Evolutionary conservation across 345 rosid genomes (phyloP), one percentile per base, ranked within the genome.

Genomic region (Erodium maritimum): DNA sequence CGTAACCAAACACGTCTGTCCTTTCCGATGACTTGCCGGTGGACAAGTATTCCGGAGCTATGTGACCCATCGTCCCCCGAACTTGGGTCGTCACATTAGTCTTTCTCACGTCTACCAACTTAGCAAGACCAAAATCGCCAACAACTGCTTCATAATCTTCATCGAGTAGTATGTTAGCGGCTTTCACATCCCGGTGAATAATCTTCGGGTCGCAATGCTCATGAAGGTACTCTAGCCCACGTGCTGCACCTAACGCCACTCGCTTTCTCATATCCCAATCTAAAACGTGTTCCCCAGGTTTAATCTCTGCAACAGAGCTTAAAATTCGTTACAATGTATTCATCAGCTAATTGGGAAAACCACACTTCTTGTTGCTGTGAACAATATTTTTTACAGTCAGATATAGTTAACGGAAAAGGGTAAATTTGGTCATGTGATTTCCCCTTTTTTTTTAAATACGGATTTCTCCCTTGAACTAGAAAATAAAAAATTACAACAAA

Each of bases 181-280:
- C 99, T 64, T 93, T 93, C 59, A 93, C 99, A 50, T 93, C 96
- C 9, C 99, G 81, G 73, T 93, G 99, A 61, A 89, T 93, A 57
- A 91, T 91, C 77, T 91, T 91, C 14, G 98, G 98, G 61, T 84
- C 88, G 79, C 98, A 91, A 21, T 91, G 96, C 34, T 88, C 98
- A 19, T 91, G 96, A 63, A 91, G 98, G 75, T 91, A 91, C 56
- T 91, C 98, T 65, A 91, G 82, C 61, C 98, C 96, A 22, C 98
- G 90, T 21, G 96, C 95, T 58, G 96, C 88, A 22, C 98, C 98
- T 50, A 91, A 73, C 1, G 98, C 95, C 57, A 91, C 80, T 56
- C 76, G 74, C 72, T 88, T 88, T 75, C 98, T 84, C 3, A 80
- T 82, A 59, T 75, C 72, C 98, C 98, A 91, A 55, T 73, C 86